These are phyloP conservation scores for Haplosporangium gracile DNA, from an alignment of 192 early-diverging fungal genomes.

Conservation along the genomic window DNA sequence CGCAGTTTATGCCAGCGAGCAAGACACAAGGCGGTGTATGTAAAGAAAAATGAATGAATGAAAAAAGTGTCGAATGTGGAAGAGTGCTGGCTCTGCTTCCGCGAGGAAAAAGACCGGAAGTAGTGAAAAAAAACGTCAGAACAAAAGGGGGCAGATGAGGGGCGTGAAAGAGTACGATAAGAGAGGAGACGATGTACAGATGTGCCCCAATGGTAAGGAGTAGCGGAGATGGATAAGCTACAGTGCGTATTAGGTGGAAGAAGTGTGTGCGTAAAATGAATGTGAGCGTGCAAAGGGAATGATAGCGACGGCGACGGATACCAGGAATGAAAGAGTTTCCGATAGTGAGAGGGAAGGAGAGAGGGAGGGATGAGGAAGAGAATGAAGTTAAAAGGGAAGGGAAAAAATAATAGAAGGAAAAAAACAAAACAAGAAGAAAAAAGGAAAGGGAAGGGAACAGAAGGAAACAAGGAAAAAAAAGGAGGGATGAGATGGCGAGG, in stretches of 20 bases:
- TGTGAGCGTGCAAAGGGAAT: neutral
- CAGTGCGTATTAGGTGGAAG: neutral
- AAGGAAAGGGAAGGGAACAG: neutral
- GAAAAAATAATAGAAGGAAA: constrained; percentile 1
- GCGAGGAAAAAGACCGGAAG: too few species aligned
- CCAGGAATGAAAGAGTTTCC: neutral
- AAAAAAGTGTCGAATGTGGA: neutral
- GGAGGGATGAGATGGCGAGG: neutral
- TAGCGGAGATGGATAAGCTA: neutral
- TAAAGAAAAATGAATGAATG: neutral
- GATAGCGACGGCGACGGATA: neutral
- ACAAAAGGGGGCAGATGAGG: too few species aligned
- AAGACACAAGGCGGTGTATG: neutral
- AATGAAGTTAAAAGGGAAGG: neutral
- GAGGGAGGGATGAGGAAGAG: neutral
- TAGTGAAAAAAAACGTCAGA: too few species aligned
- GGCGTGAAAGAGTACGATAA: too few species aligned
- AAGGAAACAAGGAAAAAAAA: neutral
- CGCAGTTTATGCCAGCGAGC: neutral
- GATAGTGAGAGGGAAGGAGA: neutral
- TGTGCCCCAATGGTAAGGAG: neutral
- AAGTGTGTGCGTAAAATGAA: neutral
- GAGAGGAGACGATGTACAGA: neutral
- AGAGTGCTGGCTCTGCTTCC: neutral
- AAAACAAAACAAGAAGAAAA: constrained; percentile 12